Evolutionary conservation across 768 basidiomycete species (phyloP).

Genomic region (Trametes villosa): DNA sequence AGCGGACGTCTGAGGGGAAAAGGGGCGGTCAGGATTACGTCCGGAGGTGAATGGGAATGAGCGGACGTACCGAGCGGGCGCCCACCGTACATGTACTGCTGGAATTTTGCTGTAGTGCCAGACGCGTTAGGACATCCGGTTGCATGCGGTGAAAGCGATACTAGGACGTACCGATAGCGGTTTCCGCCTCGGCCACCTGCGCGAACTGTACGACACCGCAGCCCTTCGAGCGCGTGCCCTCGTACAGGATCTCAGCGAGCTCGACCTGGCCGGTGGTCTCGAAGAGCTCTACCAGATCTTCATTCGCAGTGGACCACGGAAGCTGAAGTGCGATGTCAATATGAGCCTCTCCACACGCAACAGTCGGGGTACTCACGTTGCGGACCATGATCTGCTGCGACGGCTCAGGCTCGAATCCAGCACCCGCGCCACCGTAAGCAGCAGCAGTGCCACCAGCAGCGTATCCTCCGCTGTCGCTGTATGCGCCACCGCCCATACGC

Average conservation of each 20-base stretch:
- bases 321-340: conserved; percentile 53
- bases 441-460: conserved; percentile 41
- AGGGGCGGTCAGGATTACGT: neutral
- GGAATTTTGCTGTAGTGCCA: conserved; percentile 76
- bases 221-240: conserved; percentile 91
- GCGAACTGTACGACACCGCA: conserved; percentile 96
- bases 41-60: neutral
- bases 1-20: conserved; percentile 73
- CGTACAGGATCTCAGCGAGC: conserved; percentile 92
- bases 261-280: conserved; percentile 97
- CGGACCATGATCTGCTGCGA: conserved; percentile 98
- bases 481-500: conserved; percentile 41
- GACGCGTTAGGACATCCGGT: neutral
- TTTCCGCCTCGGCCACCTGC: conserved; percentile 87
- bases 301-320: conserved; percentile 99
- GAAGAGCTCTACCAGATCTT: conserved; percentile 96
- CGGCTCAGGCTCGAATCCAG: conserved; percentile 68
- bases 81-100: conserved; percentile 94
- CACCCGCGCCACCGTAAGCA: conserved; percentile 39
- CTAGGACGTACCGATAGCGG: conserved; percentile 74
- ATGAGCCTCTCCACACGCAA: neutral
- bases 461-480: conserved; percentile 39
- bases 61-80: conserved; percentile 71
- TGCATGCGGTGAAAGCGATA: neutral
- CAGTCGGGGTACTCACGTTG: conserved; percentile 73